phyloP scores from a whole-genome alignment of 192 early-diverging fungal species.

The Cladochytrium replicatum region DNA sequence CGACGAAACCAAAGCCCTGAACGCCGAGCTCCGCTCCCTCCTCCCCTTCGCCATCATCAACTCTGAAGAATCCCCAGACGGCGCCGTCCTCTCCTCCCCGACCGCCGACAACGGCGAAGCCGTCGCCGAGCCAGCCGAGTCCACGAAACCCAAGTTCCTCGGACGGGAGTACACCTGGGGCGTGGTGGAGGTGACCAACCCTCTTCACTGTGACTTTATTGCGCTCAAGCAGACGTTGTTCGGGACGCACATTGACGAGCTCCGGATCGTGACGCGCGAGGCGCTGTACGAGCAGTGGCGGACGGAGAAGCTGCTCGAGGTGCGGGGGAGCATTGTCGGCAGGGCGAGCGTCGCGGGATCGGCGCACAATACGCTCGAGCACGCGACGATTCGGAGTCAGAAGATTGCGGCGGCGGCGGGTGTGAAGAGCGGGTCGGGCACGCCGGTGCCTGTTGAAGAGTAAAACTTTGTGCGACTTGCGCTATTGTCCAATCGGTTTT shows the following conservation, averaged over 20 bases:
- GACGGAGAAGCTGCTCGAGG: conserved; percentile 35
- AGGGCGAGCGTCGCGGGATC: too few relatives aligned
- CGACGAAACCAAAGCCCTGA: conserved; percentile 19
- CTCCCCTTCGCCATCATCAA: conserved; percentile 41
- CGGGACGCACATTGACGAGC: conserved; percentile 29
- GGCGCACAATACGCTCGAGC: too few relatives aligned
- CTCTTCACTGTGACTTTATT: conserved; percentile 35
- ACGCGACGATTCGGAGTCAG: too few relatives aligned
- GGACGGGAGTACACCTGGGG: conserved; percentile 38
- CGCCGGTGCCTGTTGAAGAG: too few relatives aligned
- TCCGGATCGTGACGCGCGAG: conserved; percentile 31
- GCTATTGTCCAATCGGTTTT: too few relatives aligned
- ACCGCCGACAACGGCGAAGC: conserved; percentile 7
- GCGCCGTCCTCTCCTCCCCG: conserved; percentile 7
- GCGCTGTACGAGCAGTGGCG: conserved; percentile 40
- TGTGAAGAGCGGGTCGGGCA: too few relatives aligned
- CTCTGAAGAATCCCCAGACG: conserved; percentile 25
- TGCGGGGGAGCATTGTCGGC: too few relatives aligned
- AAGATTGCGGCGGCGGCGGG: too few relatives aligned
- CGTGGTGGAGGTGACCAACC: conserved; percentile 35
- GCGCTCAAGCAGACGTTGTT: conserved; percentile 30
- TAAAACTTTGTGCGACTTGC: too few relatives aligned
- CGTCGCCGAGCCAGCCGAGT: not conserved
- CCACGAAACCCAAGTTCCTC: conserved; percentile 8
- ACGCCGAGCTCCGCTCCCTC: conserved; percentile 25